Evolutionary conservation across 2,329 filamentous ascomycete species (phyloP).

Genomic region (Colletotrichum scovillei): DNA sequence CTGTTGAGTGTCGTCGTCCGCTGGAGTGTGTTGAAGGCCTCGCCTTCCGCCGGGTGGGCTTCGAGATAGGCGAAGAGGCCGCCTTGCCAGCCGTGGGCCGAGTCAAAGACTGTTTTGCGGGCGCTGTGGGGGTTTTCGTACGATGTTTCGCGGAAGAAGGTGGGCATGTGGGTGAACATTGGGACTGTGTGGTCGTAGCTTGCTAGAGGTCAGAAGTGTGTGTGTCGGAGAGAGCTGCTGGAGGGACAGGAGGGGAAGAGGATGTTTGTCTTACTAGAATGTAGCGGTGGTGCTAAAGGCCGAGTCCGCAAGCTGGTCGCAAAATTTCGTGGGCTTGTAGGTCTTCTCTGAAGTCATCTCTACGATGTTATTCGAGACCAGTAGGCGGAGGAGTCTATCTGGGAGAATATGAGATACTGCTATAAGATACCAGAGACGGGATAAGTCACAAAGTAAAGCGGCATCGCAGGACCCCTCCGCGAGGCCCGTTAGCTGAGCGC

Average conservation of each 20-base stretch:
- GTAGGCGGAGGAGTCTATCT: constrained; percentile 11
- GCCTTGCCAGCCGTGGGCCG: background rate
- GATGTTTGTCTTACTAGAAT: background rate
- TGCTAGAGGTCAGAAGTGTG: no score
- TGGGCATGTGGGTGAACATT: constrained; percentile 2
- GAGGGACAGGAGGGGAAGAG: no score
- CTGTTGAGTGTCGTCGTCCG: background rate
- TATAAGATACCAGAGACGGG: no score
- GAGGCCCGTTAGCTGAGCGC: background rate
- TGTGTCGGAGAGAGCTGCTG: no score
- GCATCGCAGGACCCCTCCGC: background rate
- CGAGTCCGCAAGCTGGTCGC: background rate
- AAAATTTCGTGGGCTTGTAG: background rate
- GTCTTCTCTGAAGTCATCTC: background rate
- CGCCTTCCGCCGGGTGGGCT: background rate
- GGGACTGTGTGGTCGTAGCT: background rate
- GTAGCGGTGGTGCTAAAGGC: background rate
- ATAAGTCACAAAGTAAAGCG: constrained; percentile 1
- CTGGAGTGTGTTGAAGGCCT: constrained; percentile 10
- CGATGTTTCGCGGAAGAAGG: background rate
- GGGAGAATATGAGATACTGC: background rate
- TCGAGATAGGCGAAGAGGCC: constrained; percentile 3
- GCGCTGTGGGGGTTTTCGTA: background rate
- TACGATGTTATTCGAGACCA: constrained; percentile 1
- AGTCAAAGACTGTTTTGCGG: background rate